These are phyloP conservation scores for Exserohilum turcica DNA, from an alignment of 2,329 filamentous ascomycete genomes.

Conservation along the genomic window DNA sequence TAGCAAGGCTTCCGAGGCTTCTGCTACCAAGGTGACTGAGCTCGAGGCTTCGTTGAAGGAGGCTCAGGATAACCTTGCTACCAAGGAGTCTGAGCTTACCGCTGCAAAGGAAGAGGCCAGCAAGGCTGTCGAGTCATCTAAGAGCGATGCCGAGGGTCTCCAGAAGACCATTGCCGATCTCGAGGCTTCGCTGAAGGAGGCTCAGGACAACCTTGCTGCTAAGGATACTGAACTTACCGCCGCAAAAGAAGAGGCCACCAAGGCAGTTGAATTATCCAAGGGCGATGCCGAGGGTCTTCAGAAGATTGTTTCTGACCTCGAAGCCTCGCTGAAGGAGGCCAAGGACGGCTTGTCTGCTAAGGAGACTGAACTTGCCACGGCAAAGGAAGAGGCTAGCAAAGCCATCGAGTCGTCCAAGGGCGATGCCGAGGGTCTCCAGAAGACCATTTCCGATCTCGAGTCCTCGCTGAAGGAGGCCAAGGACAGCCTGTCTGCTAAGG, in stretches of 20 bases:
- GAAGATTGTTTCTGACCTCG: constrained; percentile 28
- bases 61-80: constrained; percentile 21
- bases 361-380: constrained; percentile 24
- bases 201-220: constrained; percentile 13
- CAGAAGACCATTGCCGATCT: constrained; percentile 29
- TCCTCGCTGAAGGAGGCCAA: constrained; percentile 18
- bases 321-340: constrained; percentile 18
- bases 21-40: constrained; percentile 31
- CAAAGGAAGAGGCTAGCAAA: constrained; percentile 23
- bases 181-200: constrained; percentile 19
- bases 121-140: constrained; percentile 26
- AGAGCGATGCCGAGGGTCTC: constrained; percentile 21
- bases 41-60: constrained; percentile 29
- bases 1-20: constrained; percentile 25
- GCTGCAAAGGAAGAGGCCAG: constrained; percentile 24
- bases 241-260: constrained; percentile 22
- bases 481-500: constrained; percentile 14
- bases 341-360: constrained; percentile 15
- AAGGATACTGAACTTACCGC: constrained; percentile 25
- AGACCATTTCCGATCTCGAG: constrained; percentile 30
- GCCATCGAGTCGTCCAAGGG: constrained; percentile 24
- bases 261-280: constrained; percentile 25
- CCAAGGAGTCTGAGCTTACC: constrained; percentile 32
- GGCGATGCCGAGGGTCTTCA: constrained; percentile 20
- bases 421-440: constrained; percentile 19